Conservation (phyloP, 305 asterid species). For the Fraxinus sp. region DNA sequence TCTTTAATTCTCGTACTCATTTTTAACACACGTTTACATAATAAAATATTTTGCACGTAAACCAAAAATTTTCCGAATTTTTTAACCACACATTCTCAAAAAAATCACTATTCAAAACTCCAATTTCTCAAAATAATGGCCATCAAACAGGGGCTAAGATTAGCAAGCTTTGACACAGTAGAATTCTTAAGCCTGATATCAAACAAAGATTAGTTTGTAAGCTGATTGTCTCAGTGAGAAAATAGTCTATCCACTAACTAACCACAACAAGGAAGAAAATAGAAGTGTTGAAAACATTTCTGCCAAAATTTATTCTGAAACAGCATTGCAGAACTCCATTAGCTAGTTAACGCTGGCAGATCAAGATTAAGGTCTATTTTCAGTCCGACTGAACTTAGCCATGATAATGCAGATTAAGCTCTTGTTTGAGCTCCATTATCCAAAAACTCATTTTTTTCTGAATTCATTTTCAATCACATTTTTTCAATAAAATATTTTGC, state of each 20-base stretch:
- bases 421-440: too few species aligned
- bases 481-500: too few species aligned
- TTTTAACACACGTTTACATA: too few species aligned
- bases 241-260: background rate
- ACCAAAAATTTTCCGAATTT: too few species aligned
- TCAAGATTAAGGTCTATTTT: background rate
- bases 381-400: background rate
- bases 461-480: too few species aligned
- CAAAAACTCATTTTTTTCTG: too few species aligned
- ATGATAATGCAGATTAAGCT: background rate
- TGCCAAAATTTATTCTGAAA: background rate
- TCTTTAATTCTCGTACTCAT: too few species aligned
- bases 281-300: background rate
- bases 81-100: too few species aligned
- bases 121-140: too few species aligned
- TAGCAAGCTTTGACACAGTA: background rate
- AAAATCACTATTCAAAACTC: too few species aligned
- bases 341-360: background rate
- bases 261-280: background rate
- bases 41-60: too few species aligned
- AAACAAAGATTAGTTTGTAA: background rate
- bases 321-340: background rate
- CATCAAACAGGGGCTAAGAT: background rate
- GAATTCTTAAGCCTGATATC: background rate
- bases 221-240: background rate